These are phyloP conservation scores for Hypoxylon sp. DNA, from an alignment of 2,329 filamentous ascomycete species.

Conservation along the genomic window DNA sequence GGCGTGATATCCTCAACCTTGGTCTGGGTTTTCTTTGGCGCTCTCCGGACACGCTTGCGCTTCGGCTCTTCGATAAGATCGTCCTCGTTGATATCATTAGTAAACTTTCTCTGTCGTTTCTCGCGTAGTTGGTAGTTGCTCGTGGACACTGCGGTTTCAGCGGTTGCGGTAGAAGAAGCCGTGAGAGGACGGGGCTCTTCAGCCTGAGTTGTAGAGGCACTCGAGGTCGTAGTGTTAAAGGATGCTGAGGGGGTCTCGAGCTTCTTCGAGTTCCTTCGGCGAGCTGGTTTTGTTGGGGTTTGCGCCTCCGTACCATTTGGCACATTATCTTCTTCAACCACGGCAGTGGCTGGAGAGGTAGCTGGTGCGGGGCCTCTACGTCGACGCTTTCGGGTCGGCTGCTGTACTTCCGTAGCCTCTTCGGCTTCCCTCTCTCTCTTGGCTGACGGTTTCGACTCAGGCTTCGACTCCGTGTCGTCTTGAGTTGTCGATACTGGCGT, in stretches of 20 bases:
- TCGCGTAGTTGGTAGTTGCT: constrained; percentile 68
- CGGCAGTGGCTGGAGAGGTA: neutral
- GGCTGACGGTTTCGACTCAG: constrained; percentile 27
- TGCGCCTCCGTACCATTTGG: constrained; percentile 34
- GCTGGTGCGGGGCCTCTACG: constrained; percentile 39
- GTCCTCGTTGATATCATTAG: constrained; percentile 63
- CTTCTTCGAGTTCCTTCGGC: constrained; percentile 46
- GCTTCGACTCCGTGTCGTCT: constrained; percentile 4
- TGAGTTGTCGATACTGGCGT: constrained; percentile 3
- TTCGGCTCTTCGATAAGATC: constrained; percentile 54
- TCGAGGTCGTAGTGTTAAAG: constrained; percentile 58
- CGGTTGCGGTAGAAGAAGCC: constrained; percentile 67
- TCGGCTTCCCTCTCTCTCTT: constrained; percentile 33
- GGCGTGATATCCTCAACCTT: constrained; percentile 46
- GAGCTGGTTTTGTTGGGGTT: constrained; percentile 33
- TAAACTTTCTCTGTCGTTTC: constrained; percentile 69
- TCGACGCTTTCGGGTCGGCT: constrained; percentile 50
- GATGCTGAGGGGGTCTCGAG: constrained; percentile 59
- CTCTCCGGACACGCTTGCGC: constrained; percentile 51
- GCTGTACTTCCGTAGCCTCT: constrained; percentile 30
- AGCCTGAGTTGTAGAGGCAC: constrained; percentile 55
- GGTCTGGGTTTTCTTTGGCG: constrained; percentile 50
- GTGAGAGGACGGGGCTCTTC: constrained; percentile 67
- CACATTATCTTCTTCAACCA: constrained; percentile 38
- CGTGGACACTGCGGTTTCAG: constrained; percentile 65